Percentiles rank a stretch among this genome's conserved stretches.
Evolutionary conservation across 331 rosid species (phyloP).

Genomic region (Rhamnella rubrinervis): DNA sequence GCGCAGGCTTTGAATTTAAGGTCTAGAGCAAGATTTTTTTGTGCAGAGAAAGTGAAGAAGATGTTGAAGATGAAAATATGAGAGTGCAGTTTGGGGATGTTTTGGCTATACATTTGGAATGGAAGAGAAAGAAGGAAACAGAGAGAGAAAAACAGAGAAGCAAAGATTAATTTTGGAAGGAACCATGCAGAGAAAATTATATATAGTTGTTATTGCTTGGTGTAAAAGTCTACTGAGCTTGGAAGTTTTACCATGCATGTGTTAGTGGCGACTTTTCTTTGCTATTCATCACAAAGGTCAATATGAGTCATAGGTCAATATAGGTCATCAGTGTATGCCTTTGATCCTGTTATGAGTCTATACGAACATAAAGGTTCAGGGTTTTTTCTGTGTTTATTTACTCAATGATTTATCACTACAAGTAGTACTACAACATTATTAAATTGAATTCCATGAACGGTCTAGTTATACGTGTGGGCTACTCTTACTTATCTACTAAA

Average conservation of each 20-base stretch:
- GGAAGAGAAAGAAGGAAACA: conserved; percentile 19
- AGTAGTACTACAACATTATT: no score
- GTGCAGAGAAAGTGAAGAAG: conserved; percentile 22
- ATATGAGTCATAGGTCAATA: no score
- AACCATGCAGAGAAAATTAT: conserved; percentile 22
- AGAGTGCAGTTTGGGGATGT: conserved; percentile 20
- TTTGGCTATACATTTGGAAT: conserved; percentile 35
- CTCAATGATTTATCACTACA: no score
- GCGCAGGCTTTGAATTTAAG: conserved; percentile 43
- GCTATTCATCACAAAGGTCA: no score
- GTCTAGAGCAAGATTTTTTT: conserved; percentile 26
- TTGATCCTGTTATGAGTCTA: no score
- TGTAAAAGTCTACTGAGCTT: background rate
- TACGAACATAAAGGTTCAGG: no score
- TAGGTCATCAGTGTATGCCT: no score
- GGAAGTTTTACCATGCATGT: background rate
- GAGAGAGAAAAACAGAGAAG: conserved; percentile 23
- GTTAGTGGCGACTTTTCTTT: no score
- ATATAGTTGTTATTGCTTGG: conserved; percentile 23
- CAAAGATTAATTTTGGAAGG: conserved; percentile 4
- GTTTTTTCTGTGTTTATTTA: no score
- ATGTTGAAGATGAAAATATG: conserved; percentile 15
- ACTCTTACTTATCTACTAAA: no score
- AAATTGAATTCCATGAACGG: no score
- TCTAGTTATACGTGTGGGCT: no score